Evolutionary conservation across 768 basidiomycete species (phyloP), one percentile per base, ranked within the genome.

Genomic region (Pleurotus tuber-regium): DNA sequence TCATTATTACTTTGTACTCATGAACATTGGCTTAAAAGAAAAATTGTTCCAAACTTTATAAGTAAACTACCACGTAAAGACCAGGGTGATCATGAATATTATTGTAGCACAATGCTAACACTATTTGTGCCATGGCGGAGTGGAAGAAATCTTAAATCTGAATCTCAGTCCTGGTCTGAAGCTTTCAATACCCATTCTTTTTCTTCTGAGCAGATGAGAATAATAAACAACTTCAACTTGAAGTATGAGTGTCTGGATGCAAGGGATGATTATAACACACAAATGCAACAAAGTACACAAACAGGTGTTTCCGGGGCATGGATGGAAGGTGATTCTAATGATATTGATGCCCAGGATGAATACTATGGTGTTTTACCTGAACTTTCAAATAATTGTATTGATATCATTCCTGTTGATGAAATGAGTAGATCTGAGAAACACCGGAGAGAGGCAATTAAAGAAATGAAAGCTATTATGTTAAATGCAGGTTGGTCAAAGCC

Each of bases 111-210:
- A 2, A 69, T 73, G 66, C 43, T 70, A 1, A 63, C 65, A 3
- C 30, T 71, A 2, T 71, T 70, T 48, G 60, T 64, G 25, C 68
- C 69, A 1, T 68, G 68, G 66, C 49, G 66, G 24, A 54, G 54
- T 11, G 64, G 66, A 0, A 7, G 30, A 1, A 63, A 70, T 38
- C 51, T 71, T 12, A 66, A 67, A 49, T 5, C 14, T 1, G n/a
- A 4, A 4, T 21, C 35, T 33, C 25, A 58, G 23, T 50, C 54
- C 31, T 66, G 64, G 63, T 53, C 63, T 54, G 53, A 63, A 5
- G 48, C 59, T 5, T 66, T 62, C 47, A 24, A 11, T 10, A 10
- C 8, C 5, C 25, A 56, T 29, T 18, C 1, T 0, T 63, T 63
- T 48, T 30, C 50, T 7, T 31, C 50, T 8, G 16, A 38, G 18